phyloP scores from a whole-genome alignment of 768 basidiomycete genomes.

The Lyophyllum shimeji region DNA sequence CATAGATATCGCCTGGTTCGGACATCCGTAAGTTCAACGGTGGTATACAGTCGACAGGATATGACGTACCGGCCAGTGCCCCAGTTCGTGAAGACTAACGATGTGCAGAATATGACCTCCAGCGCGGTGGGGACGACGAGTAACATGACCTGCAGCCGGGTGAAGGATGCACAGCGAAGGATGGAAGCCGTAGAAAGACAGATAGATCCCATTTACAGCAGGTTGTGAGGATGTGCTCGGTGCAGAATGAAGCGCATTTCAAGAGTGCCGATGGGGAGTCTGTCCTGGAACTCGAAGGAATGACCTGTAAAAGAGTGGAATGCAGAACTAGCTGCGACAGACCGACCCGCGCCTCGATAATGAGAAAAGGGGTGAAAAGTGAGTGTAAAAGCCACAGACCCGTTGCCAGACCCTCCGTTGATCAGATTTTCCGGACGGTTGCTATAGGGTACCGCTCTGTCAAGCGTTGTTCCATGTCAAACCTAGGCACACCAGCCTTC shows the following conservation, averaged over 20 bases:
- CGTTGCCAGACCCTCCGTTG: conserved; percentile 8
- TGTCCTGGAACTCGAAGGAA: conserved; percentile 7
- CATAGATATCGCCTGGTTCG: conserved; percentile 51
- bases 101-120: conserved; percentile 59
- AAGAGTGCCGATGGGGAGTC: not conserved
- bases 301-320: conserved; percentile 40
- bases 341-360: conserved; percentile 23
- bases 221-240: conserved; percentile 9
- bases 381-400: not conserved
- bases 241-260: conserved; percentile 12
- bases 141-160: conserved; percentile 41
- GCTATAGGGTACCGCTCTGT: conserved; percentile 1
- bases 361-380: conserved; percentile 4
- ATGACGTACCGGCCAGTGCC: conserved; percentile 46
- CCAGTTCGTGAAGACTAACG: conserved; percentile 50
- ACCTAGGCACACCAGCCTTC: not conserved
- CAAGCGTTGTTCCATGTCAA: not conserved
- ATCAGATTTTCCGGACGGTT: conserved; percentile 9
- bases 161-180: conserved; percentile 66
- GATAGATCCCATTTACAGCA: conserved; percentile 46
- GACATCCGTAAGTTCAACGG: not conserved
- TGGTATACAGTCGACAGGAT: not conserved
- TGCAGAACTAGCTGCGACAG: conserved; percentile 46
- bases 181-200: conserved; percentile 72
- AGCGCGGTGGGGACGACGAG: conserved; percentile 64